Conservation (phyloP, 2,329 filamentous ascomycete genomes). For the Penicillium olsonii region DNA sequence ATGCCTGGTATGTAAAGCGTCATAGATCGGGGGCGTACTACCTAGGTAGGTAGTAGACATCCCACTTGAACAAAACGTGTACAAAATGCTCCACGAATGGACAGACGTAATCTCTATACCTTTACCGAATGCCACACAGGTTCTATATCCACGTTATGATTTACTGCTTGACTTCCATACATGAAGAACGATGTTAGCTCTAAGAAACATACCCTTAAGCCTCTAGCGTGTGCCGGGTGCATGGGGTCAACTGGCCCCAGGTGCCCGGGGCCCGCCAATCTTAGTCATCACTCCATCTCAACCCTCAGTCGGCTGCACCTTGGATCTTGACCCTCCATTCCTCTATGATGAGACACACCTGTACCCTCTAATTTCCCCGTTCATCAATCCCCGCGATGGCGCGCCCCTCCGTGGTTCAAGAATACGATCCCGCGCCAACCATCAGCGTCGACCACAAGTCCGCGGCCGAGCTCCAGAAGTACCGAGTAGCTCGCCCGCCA, state of each 20-base stretch:
- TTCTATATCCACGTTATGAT: no score
- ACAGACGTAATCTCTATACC: no score
- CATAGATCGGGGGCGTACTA: no score
- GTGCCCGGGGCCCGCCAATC: conserved; percentile 4
- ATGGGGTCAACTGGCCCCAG: no score
- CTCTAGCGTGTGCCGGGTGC: no score
- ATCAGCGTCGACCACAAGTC: conserved; percentile 55
- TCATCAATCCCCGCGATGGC: conserved; percentile 34
- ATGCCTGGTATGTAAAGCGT: no score
- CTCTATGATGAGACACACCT: neutral
- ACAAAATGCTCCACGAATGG: no score
- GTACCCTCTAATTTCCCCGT: neutral
- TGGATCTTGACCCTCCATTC: neutral
- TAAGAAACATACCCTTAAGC: neutral
- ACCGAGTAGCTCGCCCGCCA: conserved; percentile 75
- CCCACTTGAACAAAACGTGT: no score
- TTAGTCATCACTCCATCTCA: conserved; percentile 17
- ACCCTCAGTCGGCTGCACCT: neutral
- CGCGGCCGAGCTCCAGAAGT: conserved; percentile 54
- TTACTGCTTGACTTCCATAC: no score
- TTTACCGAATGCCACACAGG: no score
- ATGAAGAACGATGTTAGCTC: no score
- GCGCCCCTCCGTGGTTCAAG: conserved; percentile 50
- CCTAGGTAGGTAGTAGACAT: no score
- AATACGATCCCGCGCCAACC: conserved; percentile 49